These are phyloP conservation scores for Noccaea bulbosa DNA, from an alignment of 345 rosid genomes.

Conservation along the genomic window DNA sequence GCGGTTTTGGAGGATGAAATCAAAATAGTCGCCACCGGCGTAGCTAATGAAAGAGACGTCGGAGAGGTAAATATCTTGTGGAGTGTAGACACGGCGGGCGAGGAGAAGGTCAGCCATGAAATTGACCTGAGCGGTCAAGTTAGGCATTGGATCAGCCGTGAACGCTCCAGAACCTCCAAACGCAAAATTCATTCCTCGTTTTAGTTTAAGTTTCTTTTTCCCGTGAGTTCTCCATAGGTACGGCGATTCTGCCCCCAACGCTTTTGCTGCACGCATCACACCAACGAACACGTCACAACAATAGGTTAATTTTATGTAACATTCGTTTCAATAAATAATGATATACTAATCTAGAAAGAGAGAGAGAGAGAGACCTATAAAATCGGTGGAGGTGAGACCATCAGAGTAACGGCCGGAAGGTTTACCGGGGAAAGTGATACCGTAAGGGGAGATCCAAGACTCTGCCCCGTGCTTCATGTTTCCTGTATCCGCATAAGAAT, in stretches of 20 bases:
- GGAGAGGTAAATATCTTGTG: constrained; percentile 44
- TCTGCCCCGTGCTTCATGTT: constrained; percentile 33
- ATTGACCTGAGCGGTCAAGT: constrained; percentile 65
- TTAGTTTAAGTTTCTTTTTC: constrained; percentile 2
- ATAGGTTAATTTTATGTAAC: background rate
- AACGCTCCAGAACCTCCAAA: constrained; percentile 74
- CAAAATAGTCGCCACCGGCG: constrained; percentile 67
- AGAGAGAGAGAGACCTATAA: constrained; percentile 41
- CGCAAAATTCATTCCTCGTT: constrained; percentile 70
- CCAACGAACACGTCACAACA: background rate
- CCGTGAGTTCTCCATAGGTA: constrained; percentile 48
- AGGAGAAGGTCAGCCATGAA: constrained; percentile 47
- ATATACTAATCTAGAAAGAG: background rate
- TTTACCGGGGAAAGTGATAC: constrained; percentile 53
- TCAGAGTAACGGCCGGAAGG: constrained; percentile 60
- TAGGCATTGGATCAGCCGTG: constrained; percentile 43
- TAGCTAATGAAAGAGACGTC: constrained; percentile 52
- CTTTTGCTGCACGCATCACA: constrained; percentile 46
- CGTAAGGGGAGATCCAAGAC: constrained; percentile 54
- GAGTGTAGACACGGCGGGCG: constrained; percentile 41
- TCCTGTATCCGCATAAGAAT: constrained; percentile 63
- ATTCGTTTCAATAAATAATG: background rate
- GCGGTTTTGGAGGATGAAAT: constrained; percentile 46
- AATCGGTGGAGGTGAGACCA: constrained; percentile 55
- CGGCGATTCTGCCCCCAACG: constrained; percentile 56